Evolutionary conservation across 2,329 filamentous ascomycete genomes (phyloP).

Genomic region (Sporothrix variecibatus): DNA sequence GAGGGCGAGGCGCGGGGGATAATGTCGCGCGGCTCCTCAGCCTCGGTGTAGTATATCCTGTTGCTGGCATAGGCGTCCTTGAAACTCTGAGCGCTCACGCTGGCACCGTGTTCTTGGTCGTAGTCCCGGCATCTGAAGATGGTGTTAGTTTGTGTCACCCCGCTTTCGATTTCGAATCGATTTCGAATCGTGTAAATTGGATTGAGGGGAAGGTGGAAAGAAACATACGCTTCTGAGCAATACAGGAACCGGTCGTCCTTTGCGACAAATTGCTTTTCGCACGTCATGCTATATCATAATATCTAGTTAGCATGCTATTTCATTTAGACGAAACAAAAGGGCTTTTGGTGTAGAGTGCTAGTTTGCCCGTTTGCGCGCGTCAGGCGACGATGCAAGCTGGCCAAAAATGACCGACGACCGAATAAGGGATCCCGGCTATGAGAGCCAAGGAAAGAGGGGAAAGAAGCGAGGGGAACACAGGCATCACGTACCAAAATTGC

Average conservation of each 20-base stretch:
- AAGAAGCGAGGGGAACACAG: constrained; percentile 24
- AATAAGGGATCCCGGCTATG: not conserved
- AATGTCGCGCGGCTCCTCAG: constrained; percentile 59
- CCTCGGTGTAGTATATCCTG: constrained; percentile 1
- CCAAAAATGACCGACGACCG: not conserved
- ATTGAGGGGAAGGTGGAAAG: not conserved
- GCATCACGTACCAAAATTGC: constrained; percentile 61
- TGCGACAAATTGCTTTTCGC: constrained; percentile 66
- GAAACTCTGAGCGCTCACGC: constrained; percentile 30
- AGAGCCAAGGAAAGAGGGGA: constrained; percentile 12
- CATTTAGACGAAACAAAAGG: not conserved
- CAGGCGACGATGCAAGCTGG: not conserved
- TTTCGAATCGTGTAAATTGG: not conserved
- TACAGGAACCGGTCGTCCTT: constrained; percentile 60
- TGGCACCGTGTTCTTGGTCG: constrained; percentile 46
- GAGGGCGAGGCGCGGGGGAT: constrained; percentile 65
- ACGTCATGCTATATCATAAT: constrained; percentile 58
- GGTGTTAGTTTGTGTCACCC: constrained; percentile 6
- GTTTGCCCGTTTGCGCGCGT: not conserved
- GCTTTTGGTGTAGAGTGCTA: not conserved
- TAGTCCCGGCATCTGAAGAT: constrained; percentile 53
- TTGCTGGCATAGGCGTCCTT: constrained; percentile 26
- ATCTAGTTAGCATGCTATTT: not conserved
- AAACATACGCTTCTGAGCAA: constrained; percentile 63
- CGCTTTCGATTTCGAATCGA: not conserved